Evolutionary conservation across 2,329 filamentous ascomycete species (phyloP), one percentile per base, ranked within the genome.

Genomic region (Cryphonectria radicalis): DNA sequence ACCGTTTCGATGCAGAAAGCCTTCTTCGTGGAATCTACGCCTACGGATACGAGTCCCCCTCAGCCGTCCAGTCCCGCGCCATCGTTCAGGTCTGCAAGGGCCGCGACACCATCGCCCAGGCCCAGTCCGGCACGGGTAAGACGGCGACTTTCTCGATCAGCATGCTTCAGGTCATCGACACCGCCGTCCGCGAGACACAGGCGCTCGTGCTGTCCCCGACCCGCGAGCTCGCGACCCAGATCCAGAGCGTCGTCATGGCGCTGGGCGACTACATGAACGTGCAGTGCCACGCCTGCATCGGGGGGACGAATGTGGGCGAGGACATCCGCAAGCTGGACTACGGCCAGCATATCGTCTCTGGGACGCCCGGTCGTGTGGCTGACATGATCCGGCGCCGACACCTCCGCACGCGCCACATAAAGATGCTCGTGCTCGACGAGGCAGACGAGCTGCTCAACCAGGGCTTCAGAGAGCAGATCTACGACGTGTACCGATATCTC

Each of bases 401-500:
- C 86, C 90, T 99, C 79, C 96, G 95, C 89, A 99, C 96, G 81
- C 95, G 97, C 83, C 88, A 90, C 85, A 98, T 99, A 91, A 99
- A 99, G 92, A 97, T 98, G 93, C 97, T 99, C 84, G 94, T 99
- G 79, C 93, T 99, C 78, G 96, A 99, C 82, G 96, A 99, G 89
- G 96, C 96, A 80, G 96, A 99, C 83, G 96, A 99, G 87, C 98
- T 99, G 93, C 91, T 79, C 37, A 76, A 93, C 89, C 95, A 95
- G 81, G 96, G 96, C 89, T 99, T 99, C 91, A 97, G 95, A 80
- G 96, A 99, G 89, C 96, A 99, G 88, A 99, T 99, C 87, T 99
- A 99, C 90, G 96, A 99, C 85, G 97, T 99, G 86, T 99, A 98
- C 92, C 95, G 97, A 87, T 93, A 98, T 74, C 92, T 99, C 69